These are phyloP conservation scores for Cladosporium oxysporum DNA, from an alignment of 2,329 filamentous ascomycete species.

Conservation along the genomic window DNA sequence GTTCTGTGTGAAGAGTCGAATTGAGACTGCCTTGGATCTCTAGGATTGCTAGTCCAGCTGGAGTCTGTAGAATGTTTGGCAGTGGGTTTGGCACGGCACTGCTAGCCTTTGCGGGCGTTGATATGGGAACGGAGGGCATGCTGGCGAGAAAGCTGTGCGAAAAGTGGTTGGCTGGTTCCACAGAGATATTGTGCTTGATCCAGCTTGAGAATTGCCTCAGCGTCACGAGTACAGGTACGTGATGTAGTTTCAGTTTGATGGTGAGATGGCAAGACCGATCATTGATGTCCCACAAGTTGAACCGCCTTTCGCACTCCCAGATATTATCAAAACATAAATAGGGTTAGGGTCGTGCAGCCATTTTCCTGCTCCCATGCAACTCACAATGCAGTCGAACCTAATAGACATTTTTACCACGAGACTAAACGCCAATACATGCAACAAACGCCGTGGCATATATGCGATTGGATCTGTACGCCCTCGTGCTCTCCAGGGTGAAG, in stretches of 20 bases:
- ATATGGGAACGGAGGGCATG: conserved; percentile 14
- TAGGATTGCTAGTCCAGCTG: conserved; percentile 82
- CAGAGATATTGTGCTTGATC: not conserved
- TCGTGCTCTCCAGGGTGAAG: not conserved
- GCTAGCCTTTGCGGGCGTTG: not conserved
- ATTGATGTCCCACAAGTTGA: not conserved
- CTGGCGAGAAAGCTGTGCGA: not conserved
- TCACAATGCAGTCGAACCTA: no score
- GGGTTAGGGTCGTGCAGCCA: not conserved
- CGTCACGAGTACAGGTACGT: not conserved
- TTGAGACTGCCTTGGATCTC: conserved; percentile 93
- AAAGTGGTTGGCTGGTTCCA: not conserved
- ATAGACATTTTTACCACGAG: no score
- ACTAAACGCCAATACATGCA: no score
- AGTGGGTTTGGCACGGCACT: conserved; percentile 56
- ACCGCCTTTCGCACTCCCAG: not conserved
- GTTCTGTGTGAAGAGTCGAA: conserved; percentile 52
- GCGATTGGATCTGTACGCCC: not conserved
- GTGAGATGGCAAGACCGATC: not conserved
- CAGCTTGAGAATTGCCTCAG: not conserved
- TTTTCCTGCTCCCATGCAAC: not conserved
- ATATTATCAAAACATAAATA: not conserved
- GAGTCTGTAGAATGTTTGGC: conserved; percentile 82
- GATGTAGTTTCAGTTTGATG: not conserved
- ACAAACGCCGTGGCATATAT: not conserved